These are phyloP conservation scores for Draba incana DNA, from an alignment of 345 rosid genomes.

Conservation along the genomic window DNA sequence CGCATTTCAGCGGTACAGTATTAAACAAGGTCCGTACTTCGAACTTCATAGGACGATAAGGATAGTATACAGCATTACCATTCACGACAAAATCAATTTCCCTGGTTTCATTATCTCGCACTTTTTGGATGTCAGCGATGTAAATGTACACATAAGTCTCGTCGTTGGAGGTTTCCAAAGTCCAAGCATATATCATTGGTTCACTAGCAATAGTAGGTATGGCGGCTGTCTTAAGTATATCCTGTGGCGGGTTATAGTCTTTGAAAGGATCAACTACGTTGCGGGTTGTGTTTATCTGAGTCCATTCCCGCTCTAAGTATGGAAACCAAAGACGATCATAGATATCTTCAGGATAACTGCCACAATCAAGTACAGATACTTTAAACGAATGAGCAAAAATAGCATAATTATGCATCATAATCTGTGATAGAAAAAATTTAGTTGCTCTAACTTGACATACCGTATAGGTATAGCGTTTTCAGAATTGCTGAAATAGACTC, in stretches of 20 bases:
- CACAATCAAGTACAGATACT: too few species aligned
- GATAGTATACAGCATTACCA: neutral
- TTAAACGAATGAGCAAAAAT: too few species aligned
- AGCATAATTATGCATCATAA: too few species aligned
- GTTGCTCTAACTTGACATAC: too few species aligned
- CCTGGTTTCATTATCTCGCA: slow-evolving; percentile 35
- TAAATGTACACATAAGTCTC: slow-evolving; percentile 39
- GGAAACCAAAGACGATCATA: slow-evolving; percentile 44
- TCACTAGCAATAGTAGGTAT: slow-evolving; percentile 32
- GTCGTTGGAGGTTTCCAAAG: neutral
- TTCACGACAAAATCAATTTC: slow-evolving; percentile 24
- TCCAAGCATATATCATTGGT: neutral
- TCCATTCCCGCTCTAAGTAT: neutral
- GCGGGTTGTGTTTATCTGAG: neutral
- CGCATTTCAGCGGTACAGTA: neutral
- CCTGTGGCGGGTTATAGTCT: slow-evolving; percentile 26
- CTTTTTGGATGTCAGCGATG: slow-evolving; percentile 39
- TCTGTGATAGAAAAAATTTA: too few species aligned
- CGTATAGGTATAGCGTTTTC: too few species aligned
- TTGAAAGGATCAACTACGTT: rapidly evolving
- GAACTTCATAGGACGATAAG: slow-evolving; percentile 25
- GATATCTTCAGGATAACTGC: slow-evolving; percentile 44
- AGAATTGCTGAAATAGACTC: too few species aligned
- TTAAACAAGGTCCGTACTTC: slow-evolving; percentile 7
- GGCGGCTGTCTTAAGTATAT: slow-evolving; percentile 34